Conservation (phyloP, 2,329 filamentous ascomycete genomes). For the Alternaria sp. region DNA sequence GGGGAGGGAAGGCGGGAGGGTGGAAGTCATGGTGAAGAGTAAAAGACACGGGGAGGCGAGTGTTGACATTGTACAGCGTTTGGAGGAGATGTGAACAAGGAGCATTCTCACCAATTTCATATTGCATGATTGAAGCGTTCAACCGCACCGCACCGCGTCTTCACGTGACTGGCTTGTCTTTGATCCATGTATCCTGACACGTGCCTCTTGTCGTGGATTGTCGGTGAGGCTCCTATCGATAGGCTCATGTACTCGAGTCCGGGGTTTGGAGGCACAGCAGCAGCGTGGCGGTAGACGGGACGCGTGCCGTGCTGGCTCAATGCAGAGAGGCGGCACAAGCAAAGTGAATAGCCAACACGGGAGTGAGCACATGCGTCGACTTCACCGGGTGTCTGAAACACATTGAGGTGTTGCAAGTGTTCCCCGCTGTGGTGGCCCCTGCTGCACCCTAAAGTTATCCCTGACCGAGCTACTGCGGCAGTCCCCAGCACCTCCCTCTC, state of each 20-base stretch:
- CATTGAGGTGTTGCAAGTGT: slow-evolving; percentile 3
- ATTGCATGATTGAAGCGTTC: no score
- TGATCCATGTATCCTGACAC: background rate
- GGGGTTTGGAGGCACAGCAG: background rate
- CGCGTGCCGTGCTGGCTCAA: background rate
- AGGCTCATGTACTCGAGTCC: background rate
- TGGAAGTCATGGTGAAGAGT: no score
- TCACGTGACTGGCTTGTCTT: slow-evolving; percentile 14
- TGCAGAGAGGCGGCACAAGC: background rate
- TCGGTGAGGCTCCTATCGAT: slow-evolving; percentile 5
- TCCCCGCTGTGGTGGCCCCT: slow-evolving; percentile 15
- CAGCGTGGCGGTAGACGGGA: background rate
- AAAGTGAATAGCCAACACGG: background rate
- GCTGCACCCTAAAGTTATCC: slow-evolving; percentile 30
- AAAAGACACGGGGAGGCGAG: no score
- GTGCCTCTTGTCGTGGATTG: background rate
- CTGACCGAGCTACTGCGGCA: slow-evolving; percentile 39
- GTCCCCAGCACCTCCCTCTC: slow-evolving; percentile 22
- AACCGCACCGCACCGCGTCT: background rate
- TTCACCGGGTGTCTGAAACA: slow-evolving; percentile 10
- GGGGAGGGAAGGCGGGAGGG: no score
- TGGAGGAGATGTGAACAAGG: no score
- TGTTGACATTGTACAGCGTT: no score
- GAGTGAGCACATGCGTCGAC: background rate
- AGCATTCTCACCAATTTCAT: no score